Evolutionary conservation across 2,329 filamentous ascomycete genomes (phyloP).

Genomic region (Talaromyces sp.): DNA sequence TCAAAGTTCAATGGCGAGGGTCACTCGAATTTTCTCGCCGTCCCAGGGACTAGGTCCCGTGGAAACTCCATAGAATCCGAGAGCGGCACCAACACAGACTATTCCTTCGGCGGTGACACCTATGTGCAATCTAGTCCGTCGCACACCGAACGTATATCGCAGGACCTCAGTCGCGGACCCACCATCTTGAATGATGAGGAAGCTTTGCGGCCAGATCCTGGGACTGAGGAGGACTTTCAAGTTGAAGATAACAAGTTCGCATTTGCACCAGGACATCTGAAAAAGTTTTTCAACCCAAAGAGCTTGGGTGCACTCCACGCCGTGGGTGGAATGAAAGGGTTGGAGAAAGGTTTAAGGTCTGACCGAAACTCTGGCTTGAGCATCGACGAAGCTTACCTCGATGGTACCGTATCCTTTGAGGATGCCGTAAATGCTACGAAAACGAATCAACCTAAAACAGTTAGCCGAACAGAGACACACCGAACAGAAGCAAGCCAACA

Average conservation of each 20-base stretch:
- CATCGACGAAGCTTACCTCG: conserved; percentile 62
- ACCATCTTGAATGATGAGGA: conserved; percentile 59
- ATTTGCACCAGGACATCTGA: conserved; percentile 68
- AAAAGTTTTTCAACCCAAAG: conserved; percentile 77
- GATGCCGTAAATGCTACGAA: conserved; percentile 61
- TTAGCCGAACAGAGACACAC: conserved; percentile 20
- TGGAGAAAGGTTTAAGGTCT: conserved; percentile 71
- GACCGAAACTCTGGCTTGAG: conserved; percentile 64
- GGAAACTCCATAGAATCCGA: conserved; percentile 65
- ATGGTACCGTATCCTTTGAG: conserved; percentile 66
- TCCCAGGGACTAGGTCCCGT: conserved; percentile 61
- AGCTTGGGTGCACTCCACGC: conserved; percentile 71
- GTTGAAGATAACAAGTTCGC: conserved; percentile 68
- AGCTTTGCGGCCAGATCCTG: conserved; percentile 66
- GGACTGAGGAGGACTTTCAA: conserved; percentile 66
- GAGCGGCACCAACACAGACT: conserved; percentile 52
- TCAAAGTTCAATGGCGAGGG: conserved; percentile 52
- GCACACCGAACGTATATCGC: conserved; percentile 42
- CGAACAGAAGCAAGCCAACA: conserved; percentile 19
- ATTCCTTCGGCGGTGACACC: conserved; percentile 54
- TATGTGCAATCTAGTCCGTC: conserved; percentile 46
- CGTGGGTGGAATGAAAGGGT: conserved; percentile 66
- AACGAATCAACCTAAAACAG: conserved; percentile 29
- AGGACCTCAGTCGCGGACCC: conserved; percentile 42
- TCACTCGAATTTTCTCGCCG: conserved; percentile 58